Base-by-base conservation (phyloP, 805 yeast genomes). In the Monosporozyma aerobia region DNA sequence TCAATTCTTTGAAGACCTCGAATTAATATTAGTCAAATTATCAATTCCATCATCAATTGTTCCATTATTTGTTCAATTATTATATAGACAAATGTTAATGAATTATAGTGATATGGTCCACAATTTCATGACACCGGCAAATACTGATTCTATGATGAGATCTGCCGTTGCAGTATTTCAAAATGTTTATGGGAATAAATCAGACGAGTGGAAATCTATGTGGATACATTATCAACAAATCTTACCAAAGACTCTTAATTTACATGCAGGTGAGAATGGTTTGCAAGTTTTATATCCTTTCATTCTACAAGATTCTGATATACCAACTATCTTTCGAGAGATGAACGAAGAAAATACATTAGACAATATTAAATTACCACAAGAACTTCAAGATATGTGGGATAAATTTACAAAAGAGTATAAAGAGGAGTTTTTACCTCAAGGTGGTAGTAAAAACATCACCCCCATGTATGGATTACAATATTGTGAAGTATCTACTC, bases 401-500 rank as follows among this genome's bases (percentile, higher is more conserved):
- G 48, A 52, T 5, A 33, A 48, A 5, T 59, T 61, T 39, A 16
- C 22, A 14, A 37, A 44, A 0, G 53, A 44, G 22, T 63, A 56
- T 32, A 46, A 48, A 16, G 16, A 19, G 13, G 25, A 49, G 2
- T 59, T 55, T 40, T 51, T 48, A 23, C 53, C 54, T 40, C n/a
- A 14, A 14, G 57, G 59, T 14, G 48, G 48, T 5, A 11, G 35
- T n/a, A 64, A 62, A 44, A 54, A 48, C 2, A 40, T 67, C 6
- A 48, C 41, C 10, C 62, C 59, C 30, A 56, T 57, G 40, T 61
- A 61, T 50, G 40, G 58, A n/a, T 54, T 66, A 14, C 69, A 67
- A 39, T 63, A 61, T 48, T 60, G 67, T 50, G 68, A 66, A 40
- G 62, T 67, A 3, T 47, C 53, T 16, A 56, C 68, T 3, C 61